A percentile compares a stretch with the other conserved stretches of the same genome.
Conservation (phyloP, 148 eudicot genomes). For the Camellia granthamiana region DNA sequence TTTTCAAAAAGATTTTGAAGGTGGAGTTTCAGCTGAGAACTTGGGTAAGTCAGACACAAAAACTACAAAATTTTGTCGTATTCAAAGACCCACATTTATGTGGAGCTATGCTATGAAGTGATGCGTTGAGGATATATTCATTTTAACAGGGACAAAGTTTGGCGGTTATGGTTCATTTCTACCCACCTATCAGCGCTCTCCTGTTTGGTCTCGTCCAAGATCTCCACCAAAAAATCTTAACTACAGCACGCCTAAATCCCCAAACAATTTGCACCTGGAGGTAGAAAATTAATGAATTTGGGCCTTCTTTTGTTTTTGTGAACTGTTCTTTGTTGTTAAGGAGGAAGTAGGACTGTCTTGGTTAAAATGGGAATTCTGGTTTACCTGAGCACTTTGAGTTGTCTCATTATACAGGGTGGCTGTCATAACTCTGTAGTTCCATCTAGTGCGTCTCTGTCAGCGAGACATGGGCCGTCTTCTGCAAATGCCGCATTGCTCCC, state of each 20-base stretch:
- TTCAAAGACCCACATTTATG: conserved; percentile 13
- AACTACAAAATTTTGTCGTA: conserved; percentile 5
- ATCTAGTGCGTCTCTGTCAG: conserved; percentile 40
- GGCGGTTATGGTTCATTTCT: conserved; percentile 96
- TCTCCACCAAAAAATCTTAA: conserved; percentile 56
- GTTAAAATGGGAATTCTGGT: conserved; percentile 11
- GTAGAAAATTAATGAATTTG: conserved; percentile 33
- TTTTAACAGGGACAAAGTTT: conserved; percentile 75
- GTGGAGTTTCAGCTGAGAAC: conserved; percentile 89
- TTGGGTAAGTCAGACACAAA: conserved; percentile 66
- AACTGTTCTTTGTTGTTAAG: conserved; percentile 12
- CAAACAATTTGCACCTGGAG: conserved; percentile 57
- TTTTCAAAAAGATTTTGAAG: conserved; percentile 96
- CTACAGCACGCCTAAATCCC: conserved; percentile 40
- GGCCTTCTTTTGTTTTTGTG: neutral
- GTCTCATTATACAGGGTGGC: conserved; percentile 50
- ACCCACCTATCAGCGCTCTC: conserved; percentile 78
- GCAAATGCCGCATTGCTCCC: conserved; percentile 35
- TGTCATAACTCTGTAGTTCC: conserved; percentile 41
- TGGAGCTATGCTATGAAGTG: conserved; percentile 25
- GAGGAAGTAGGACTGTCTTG: conserved; percentile 9
- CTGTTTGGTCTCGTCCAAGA: conserved; percentile 53
- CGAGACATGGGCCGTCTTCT: conserved; percentile 44
- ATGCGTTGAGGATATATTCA: conserved; percentile 22
- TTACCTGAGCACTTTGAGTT: conserved; percentile 21